Base-by-base conservation (phyloP, 2,329 filamentous ascomycete species). In the Dactylellina parvicollis region DNA sequence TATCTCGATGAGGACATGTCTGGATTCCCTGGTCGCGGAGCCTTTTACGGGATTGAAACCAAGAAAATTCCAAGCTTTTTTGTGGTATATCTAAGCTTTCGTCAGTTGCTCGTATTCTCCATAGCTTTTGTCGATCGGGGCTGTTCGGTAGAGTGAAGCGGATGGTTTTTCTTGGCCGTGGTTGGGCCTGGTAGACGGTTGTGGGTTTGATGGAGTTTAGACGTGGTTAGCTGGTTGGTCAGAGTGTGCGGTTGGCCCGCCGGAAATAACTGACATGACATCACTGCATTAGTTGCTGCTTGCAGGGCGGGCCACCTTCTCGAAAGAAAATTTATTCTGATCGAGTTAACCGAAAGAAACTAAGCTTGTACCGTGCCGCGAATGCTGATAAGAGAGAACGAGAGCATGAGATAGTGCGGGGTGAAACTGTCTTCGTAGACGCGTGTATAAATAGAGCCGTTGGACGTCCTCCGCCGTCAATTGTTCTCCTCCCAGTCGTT, bases 371-470 rank as follows among this genome's bases (percentile, higher is more conserved):
- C 22, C 3, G 2, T 3, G 34, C 12, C 34, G 34, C 12, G 34
- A 38, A 38, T 38, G 3, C 34, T 38, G 12, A 38, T 38, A 9
- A 14, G 34, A 14, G 40, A 44, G 14, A 34, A 7, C 30, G 16
- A 32, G 34, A 22, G 46, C 44, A 18, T 20, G n/a, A n/a, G 30
- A 49, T 9, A 14, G 14, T 26, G 36, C 32, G 57, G 34, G 18
- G 4, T 18, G n/a, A n/a, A n/a, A n/a, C n/a, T n/a, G n/a, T 38
- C 34, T 38, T 42, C 22, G 34, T 52, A 44, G 36, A 42, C 24
- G n/a, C 10, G 16, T 44, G 30, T 66, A 66, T 66, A 66, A 66
- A 66, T 66, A 66, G n/a, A 49, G 40, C 61, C 20, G n/a, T 20
- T 2, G 16, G 24, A 20, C 26, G 22, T 52, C 40, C 26, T 12